Evolutionary conservation across 495 filamentous ascomycete species (phyloP).

Genomic region (Sordaria brevicollis): DNA sequence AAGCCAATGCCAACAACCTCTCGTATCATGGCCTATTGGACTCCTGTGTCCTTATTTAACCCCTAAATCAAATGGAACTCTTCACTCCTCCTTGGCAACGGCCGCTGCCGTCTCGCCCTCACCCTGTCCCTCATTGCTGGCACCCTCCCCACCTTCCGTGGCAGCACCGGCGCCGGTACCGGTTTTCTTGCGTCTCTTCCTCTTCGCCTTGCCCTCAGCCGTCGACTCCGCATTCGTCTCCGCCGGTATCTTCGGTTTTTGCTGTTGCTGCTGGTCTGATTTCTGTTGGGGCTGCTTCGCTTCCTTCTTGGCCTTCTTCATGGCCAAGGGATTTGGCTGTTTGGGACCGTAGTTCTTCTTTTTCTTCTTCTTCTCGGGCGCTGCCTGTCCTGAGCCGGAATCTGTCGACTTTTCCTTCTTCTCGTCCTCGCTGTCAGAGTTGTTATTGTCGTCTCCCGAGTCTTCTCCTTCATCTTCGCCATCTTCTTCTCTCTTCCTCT

Average conservation of each 20-base stretch:
- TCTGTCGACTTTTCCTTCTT: constrained; percentile 6
- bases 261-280: constrained; percentile 1
- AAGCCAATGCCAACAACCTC: too few species aligned
- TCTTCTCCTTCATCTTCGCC: constrained; percentile 19
- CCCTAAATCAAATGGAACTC: neutral
- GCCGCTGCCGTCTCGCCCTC: constrained; percentile 12
- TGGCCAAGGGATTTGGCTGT: constrained; percentile 78
- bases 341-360: constrained; percentile 56
- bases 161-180: constrained; percentile 4
- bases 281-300: constrained; percentile 3
- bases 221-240: constrained; percentile 7
- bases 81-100: constrained; percentile 2
- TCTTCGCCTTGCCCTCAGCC: constrained; percentile 24
- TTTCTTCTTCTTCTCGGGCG: constrained; percentile 50
- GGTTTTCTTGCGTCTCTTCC: constrained; percentile 36
- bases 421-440: constrained; percentile 15
- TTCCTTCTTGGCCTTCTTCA: constrained; percentile 55
- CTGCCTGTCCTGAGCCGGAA: constrained; percentile 13
- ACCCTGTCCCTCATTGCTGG: neutral
- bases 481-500: constrained; percentile 45
- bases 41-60: neutral
- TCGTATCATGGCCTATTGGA: too few species aligned
- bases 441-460: constrained; percentile 11
- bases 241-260: constrained; percentile 8
- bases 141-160: constrained; percentile 2